These are phyloP conservation scores for Linum tenue DNA, from an alignment of 345 rosid species.

Conservation along the genomic window DNA sequence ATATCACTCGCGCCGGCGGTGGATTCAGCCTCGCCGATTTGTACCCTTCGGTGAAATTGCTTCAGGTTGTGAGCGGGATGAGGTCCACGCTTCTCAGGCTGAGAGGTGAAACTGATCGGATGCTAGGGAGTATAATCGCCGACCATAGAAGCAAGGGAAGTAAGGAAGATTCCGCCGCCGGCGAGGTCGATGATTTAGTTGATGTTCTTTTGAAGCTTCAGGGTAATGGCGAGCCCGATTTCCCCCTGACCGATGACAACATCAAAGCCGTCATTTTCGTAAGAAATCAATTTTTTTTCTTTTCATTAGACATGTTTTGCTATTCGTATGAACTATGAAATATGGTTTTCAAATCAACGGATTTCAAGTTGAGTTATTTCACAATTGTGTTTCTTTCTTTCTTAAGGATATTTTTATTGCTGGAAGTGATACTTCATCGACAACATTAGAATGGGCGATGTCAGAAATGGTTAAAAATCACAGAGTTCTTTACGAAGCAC, in stretches of 20 bases:
- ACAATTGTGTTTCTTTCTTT: background rate
- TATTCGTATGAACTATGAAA: too few relatives aligned
- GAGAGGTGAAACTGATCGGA: slow-evolving; percentile 14
- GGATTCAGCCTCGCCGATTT: slow-evolving; percentile 23
- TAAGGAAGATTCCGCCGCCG: background rate
- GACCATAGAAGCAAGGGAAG: slow-evolving; percentile 17
- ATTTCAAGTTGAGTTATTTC: too few relatives aligned
- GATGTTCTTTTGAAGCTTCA: slow-evolving; percentile 29
- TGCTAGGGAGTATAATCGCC: slow-evolving; percentile 20
- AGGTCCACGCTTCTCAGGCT: slow-evolving; percentile 14
- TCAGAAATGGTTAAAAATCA: slow-evolving; percentile 23
- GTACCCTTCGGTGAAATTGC: slow-evolving; percentile 26
- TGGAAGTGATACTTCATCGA: slow-evolving; percentile 20
- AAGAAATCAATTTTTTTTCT: background rate
- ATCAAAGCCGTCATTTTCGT: slow-evolving; percentile 34
- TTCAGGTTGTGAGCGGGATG: slow-evolving; percentile 13
- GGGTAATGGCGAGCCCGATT: slow-evolving; percentile 11
- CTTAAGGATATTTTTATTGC: slow-evolving; percentile 19
- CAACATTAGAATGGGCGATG: slow-evolving; percentile 18
- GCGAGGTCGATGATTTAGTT: slow-evolving; percentile 17
- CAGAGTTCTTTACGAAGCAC: slow-evolving; percentile 15
- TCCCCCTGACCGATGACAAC: slow-evolving; percentile 12
- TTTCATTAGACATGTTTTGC: background rate
- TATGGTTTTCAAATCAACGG: too few relatives aligned
- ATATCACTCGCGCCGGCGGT: background rate